Conservation (phyloP, 2,329 filamentous ascomycete genomes). For the Corynespora cassiicola region DNA sequence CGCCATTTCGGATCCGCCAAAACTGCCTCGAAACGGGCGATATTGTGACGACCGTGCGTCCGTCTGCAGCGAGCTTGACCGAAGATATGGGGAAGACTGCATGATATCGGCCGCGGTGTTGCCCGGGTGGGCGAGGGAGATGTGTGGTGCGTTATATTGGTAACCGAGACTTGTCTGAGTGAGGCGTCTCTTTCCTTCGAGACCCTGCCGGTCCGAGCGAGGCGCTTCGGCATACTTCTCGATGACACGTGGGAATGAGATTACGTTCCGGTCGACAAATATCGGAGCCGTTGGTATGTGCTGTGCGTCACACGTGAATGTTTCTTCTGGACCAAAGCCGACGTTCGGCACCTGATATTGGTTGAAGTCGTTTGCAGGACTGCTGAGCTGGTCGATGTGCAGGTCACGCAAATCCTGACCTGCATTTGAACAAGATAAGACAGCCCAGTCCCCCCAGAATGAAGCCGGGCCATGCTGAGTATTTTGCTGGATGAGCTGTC, state of each 20-base stretch:
- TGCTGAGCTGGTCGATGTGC: neutral
- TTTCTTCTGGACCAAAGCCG: slow-evolving; percentile 12
- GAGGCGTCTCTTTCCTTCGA: slow-evolving; percentile 4
- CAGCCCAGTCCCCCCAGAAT: no score
- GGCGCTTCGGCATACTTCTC: slow-evolving; percentile 17
- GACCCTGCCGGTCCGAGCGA: slow-evolving; percentile 6
- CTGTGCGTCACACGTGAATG: slow-evolving; percentile 7
- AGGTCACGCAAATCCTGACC: no score
- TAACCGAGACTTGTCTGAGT: neutral
- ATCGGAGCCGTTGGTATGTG: slow-evolving; percentile 2
- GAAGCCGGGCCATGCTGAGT: no score
- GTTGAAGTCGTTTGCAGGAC: slow-evolving; percentile 21
- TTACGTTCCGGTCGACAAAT: slow-evolving; percentile 11
- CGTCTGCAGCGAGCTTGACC: slow-evolving; percentile 8
- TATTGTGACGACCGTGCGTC: slow-evolving; percentile 18
- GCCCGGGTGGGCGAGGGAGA: slow-evolving; percentile 5
- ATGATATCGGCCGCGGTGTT: slow-evolving; percentile 11
- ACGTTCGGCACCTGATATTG: slow-evolving; percentile 13
- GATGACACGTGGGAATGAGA: slow-evolving; percentile 14
- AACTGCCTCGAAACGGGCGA: slow-evolving; percentile 24
- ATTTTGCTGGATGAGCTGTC: no score
- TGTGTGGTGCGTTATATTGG: slow-evolving; percentile 17
- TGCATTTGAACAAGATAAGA: no score
- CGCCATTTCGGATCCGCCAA: slow-evolving; percentile 25
- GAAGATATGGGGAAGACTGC: slow-evolving; percentile 5